Conservation (phyloP, 1,139 yeast genomes). For the Torulaspora globosa region DNA sequence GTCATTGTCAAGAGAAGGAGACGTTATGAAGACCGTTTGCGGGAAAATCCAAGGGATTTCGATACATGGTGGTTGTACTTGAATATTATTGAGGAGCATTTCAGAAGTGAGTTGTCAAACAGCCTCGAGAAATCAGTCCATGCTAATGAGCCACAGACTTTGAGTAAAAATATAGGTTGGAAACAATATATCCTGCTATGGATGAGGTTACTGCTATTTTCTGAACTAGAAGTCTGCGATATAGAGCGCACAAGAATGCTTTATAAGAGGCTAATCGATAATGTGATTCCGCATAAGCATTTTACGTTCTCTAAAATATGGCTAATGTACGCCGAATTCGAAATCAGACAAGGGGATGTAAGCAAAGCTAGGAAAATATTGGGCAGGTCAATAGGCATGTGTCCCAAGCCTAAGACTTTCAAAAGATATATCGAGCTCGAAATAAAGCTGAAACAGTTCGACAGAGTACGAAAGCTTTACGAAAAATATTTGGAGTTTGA, state of each 20-base stretch:
- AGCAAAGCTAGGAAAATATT: conserved; percentile 60
- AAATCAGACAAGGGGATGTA: conserved; percentile 55
- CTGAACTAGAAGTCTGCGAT: conserved; percentile 50
- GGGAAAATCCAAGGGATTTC: conserved; percentile 52
- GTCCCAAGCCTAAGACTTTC: conserved; percentile 58
- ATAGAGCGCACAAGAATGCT: conserved; percentile 46
- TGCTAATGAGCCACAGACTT: conserved; percentile 36
- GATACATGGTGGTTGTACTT: conserved; percentile 81
- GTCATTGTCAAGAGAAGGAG: conserved; percentile 52
- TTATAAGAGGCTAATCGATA: conserved; percentile 48
- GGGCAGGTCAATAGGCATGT: conserved; percentile 67
- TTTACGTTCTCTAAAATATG: conserved; percentile 74
- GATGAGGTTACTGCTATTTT: conserved; percentile 62
- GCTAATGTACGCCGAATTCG: conserved; percentile 69
- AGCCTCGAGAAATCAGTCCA: conserved; percentile 48
- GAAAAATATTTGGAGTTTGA: conserved; percentile 61
- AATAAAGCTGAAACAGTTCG: conserved; percentile 61
- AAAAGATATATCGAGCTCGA: conserved; percentile 56
- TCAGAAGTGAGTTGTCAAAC: conserved; percentile 34
- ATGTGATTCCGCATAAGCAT: conserved; percentile 50
- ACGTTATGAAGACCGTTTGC: conserved; percentile 50
- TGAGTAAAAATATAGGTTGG: conserved; percentile 48
- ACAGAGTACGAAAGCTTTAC: conserved; percentile 68
- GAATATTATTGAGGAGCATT: conserved; percentile 40
- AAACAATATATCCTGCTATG: conserved; percentile 64